These are phyloP conservation scores for Podosphaera fusca DNA, from an alignment of 2,329 filamentous ascomycete species.

Conservation along the genomic window DNA sequence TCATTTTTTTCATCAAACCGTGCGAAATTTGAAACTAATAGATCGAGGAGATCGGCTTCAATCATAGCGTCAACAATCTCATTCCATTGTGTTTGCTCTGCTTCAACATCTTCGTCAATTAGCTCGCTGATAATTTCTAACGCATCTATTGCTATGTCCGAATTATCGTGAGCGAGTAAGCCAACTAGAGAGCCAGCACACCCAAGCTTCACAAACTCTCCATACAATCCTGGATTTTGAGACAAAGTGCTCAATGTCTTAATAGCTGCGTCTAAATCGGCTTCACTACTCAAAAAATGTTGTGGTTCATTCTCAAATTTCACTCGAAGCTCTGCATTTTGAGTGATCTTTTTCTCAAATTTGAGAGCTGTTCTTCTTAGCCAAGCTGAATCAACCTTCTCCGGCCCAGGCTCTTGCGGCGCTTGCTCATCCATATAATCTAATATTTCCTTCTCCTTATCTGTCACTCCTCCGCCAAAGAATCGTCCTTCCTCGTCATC, in stretches of 20 bases:
- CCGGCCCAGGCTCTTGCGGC: slow-evolving; percentile 23
- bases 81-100: slow-evolving; percentile 62
- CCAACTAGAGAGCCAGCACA: slow-evolving; percentile 53
- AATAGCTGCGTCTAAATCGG: slow-evolving; percentile 71
- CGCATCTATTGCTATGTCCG: slow-evolving; percentile 80
- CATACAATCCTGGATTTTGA: slow-evolving; percentile 67
- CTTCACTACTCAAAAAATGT: slow-evolving; percentile 70
- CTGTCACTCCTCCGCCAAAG: slow-evolving; percentile 76
- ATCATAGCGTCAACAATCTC: slow-evolving; percentile 43
- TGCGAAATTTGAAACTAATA: slow-evolving; percentile 55
- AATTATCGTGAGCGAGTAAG: slow-evolving; percentile 81
- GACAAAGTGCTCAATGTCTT: slow-evolving; percentile 68
- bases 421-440: slow-evolving; percentile 64
- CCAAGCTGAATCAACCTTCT: slow-evolving; percentile 70
- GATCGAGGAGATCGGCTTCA: slow-evolving; percentile 46
- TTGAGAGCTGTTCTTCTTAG: slow-evolving; percentile 56
- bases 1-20: slow-evolving; percentile 56
- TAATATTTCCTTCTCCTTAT: slow-evolving; percentile 59
- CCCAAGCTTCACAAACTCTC: slow-evolving; percentile 54
- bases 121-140: slow-evolving; percentile 78
- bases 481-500: slow-evolving; percentile 89
- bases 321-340: slow-evolving; percentile 72
- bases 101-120: slow-evolving; percentile 77
- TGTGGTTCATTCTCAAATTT: slow-evolving; percentile 60
- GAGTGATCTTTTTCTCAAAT: slow-evolving; percentile 77